phyloP scores from a whole-genome alignment of 345 rosid species.

The Moricandia moricandioides region DNA sequence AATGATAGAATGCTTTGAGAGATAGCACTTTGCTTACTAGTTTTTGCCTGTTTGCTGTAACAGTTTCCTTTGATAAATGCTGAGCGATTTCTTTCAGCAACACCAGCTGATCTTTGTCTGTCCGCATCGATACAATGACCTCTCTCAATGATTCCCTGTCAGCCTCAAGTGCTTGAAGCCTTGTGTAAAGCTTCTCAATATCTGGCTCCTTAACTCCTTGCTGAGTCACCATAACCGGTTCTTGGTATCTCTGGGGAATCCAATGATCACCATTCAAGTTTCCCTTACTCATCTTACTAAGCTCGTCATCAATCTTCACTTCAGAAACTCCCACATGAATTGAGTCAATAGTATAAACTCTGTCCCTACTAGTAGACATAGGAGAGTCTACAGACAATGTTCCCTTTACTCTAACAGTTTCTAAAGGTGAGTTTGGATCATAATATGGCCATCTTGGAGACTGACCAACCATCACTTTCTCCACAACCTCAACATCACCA shows the following conservation, averaged over 20 bases:
- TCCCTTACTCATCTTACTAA: conserved; percentile 16
- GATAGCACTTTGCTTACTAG: conserved; percentile 45
- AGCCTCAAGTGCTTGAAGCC: conserved; percentile 97
- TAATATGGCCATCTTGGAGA: conserved; percentile 58
- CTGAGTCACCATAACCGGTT: conserved; percentile 26
- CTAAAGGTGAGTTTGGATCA: conserved; percentile 47
- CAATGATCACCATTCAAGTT: conserved; percentile 41
- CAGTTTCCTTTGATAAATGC: conserved; percentile 66
- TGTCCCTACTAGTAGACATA: conserved; percentile 44
- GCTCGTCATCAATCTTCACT: conserved; percentile 35
- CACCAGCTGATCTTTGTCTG: conserved; percentile 83
- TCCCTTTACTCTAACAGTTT: conserved; percentile 40
- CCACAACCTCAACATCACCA: conserved; percentile 44
- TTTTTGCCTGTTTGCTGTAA: conserved; percentile 49
- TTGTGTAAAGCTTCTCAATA: conserved; percentile 68
- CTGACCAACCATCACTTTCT: conserved; percentile 62
- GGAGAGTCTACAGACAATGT: conserved; percentile 53
- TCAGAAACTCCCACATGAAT: conserved; percentile 51
- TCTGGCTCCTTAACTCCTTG: conserved; percentile 65
- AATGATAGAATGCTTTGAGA: conserved; percentile 49
- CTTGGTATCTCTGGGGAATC: conserved; percentile 47
- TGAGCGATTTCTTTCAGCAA: conserved; percentile 93
- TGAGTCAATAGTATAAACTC: conserved; percentile 78
- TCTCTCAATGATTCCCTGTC: conserved; percentile 95
- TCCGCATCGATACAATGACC: conserved; percentile 83